Evolutionary conservation across 2,329 filamentous ascomycete species (phyloP).

Genomic region (Microdochium paspali): DNA sequence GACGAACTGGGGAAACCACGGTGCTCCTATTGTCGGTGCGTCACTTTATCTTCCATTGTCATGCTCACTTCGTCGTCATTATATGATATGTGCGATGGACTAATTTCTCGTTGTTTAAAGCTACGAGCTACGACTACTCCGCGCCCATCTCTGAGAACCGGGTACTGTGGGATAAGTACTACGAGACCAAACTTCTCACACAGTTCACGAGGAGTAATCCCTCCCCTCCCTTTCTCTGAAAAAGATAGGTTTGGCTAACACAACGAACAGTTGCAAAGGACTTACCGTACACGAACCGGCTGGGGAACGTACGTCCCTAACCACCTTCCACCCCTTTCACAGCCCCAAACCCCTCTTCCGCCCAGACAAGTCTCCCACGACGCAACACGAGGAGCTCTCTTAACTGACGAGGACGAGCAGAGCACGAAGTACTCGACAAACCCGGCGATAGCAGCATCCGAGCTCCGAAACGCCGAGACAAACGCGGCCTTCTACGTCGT

Average conservation of each 20-base stretch:
- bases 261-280: constrained; percentile 35
- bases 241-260: neutral
- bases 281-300: constrained; percentile 42
- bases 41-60: too few species aligned
- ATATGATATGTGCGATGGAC: too few species aligned
- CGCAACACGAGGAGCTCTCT: neutral
- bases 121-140: constrained; percentile 37
- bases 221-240: neutral
- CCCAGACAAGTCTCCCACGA: neutral
- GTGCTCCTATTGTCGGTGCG: constrained; percentile 47
- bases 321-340: too few species aligned
- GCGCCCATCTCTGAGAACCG: constrained; percentile 60
- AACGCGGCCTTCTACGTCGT: constrained; percentile 50
- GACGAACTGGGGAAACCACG: constrained; percentile 77
- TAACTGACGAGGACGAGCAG: constrained; percentile 18
- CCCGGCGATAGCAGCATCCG: constrained; percentile 38
- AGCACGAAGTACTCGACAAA: constrained; percentile 42
- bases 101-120: neutral
- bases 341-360: too few species aligned
- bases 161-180: constrained; percentile 67
- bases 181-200: constrained; percentile 66
- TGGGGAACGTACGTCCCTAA: constrained; percentile 19
- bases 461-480: constrained; percentile 49
- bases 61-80: too few species aligned
- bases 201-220: constrained; percentile 49